These are phyloP conservation scores for Penicillium digitatum DNA, from an alignment of 2,329 filamentous ascomycete genomes.

Conservation along the genomic window DNA sequence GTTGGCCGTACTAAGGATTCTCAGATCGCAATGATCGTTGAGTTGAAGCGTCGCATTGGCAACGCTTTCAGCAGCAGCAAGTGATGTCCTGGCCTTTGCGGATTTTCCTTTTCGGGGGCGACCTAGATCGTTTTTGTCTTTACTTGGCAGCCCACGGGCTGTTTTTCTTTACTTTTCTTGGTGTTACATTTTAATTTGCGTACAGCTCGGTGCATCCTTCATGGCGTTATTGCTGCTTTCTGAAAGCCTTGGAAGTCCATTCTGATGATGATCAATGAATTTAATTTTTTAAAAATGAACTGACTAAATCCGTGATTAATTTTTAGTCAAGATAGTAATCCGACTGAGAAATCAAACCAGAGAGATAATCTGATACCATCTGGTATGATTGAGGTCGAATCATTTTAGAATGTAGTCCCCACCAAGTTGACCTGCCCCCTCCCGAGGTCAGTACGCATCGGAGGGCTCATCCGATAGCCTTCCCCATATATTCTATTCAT, in stretches of 20 bases:
- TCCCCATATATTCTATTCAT: background rate
- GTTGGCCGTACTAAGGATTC: conserved; percentile 51
- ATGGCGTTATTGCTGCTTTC: conserved; percentile 4
- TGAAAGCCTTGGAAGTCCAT: background rate
- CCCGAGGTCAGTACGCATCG: background rate
- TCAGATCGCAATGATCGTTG: conserved; percentile 36
- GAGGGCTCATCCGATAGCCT: conserved; percentile 4
- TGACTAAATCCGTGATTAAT: background rate
- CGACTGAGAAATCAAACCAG: background rate
- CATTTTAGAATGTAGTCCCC: background rate
- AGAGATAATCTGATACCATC: background rate
- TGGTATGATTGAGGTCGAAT: background rate
- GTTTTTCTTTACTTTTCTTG: background rate
- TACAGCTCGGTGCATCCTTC: conserved; percentile 24
- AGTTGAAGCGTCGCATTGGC: conserved; percentile 34
- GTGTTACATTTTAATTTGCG: conserved; percentile 18
- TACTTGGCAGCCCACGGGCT: conserved; percentile 3
- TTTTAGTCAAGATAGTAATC: background rate
- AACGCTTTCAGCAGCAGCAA: conserved; percentile 21
- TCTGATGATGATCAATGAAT: conserved; percentile 19
- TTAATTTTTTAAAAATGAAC: background rate
- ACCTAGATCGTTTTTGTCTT: background rate
- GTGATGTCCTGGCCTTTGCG: conserved; percentile 6
- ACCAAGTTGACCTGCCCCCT: conserved; percentile 3
- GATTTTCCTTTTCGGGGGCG: background rate